Evolutionary conservation across 768 basidiomycete genomes (phyloP).

Genomic region (Porphyrellus cyaneotinctus): DNA sequence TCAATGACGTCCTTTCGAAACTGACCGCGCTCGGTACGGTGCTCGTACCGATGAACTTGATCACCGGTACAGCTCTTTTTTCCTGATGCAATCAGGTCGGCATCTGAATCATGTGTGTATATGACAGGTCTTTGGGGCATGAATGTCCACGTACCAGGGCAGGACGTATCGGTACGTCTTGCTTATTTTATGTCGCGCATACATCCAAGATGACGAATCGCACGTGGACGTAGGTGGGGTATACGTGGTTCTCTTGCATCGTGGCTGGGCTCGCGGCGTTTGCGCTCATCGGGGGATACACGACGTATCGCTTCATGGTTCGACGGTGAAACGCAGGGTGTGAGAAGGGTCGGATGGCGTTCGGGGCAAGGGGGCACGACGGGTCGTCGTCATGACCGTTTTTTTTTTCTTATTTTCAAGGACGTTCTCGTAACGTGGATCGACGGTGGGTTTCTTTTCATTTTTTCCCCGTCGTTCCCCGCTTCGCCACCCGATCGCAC

Average conservation of each 20-base stretch:
- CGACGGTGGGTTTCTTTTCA: not conserved
- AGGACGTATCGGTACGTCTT: slow-evolving; percentile 46
- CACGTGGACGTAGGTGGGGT: slow-evolving; percentile 35
- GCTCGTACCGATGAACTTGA: slow-evolving; percentile 94
- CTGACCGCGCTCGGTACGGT: slow-evolving; percentile 96
- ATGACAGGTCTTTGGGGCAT: slow-evolving; percentile 86
- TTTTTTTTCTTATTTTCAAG: too few relatives aligned
- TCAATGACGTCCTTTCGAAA: slow-evolving; percentile 97
- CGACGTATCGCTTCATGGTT: slow-evolving; percentile 75
- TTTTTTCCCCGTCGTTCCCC: not conserved
- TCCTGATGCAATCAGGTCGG: too few relatives aligned
- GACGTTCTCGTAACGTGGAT: not conserved
- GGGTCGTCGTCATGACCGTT: too few relatives aligned
- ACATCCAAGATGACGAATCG: too few relatives aligned
- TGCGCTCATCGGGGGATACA: slow-evolving; percentile 76
- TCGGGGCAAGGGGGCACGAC: not conserved
- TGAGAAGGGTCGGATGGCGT: not conserved
- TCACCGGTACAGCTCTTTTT: slow-evolving; percentile 61
- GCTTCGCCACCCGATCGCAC: not conserved
- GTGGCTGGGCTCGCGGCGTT: slow-evolving; percentile 77
- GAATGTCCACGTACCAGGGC: slow-evolving; percentile 96
- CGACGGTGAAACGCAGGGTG: slow-evolving; percentile 25
- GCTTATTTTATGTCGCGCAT: not conserved
- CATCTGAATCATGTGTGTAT: not conserved
- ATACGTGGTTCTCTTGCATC: slow-evolving; percentile 85